Evolutionary conservation across 2,329 filamentous ascomycete species (phyloP).

Genomic region (Blastomyces percursus): DNA sequence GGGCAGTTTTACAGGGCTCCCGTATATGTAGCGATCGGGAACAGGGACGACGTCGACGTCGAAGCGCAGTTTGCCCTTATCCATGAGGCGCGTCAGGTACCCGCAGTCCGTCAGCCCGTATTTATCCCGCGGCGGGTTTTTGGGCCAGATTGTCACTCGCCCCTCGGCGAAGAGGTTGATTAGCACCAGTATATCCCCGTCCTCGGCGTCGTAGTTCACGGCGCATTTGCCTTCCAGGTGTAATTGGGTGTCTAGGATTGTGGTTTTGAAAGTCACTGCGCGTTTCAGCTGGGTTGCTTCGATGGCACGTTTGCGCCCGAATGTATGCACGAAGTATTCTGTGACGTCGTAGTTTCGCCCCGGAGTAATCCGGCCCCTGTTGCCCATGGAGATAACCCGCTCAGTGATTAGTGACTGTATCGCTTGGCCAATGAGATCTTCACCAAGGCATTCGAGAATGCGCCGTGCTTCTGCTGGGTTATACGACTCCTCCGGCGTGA

Average conservation of each 20-base stretch:
- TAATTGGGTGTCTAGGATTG: conserved; percentile 32
- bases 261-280: conserved; percentile 34
- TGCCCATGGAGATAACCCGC: conserved; percentile 30
- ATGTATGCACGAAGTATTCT: conserved; percentile 29
- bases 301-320: conserved; percentile 33
- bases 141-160: conserved; percentile 27
- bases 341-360: conserved; percentile 37
- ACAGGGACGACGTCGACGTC: conserved; percentile 30
- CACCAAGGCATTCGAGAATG: conserved; percentile 24
- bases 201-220: conserved; percentile 29
- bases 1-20: conserved; percentile 26
- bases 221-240: conserved; percentile 21
- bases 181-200: conserved; percentile 35
- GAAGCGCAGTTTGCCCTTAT: conserved; percentile 36
- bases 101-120: conserved; percentile 38
- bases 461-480: conserved; percentile 27
- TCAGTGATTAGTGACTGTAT: conserved; percentile 32
- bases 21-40: conserved; percentile 27
- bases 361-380: conserved; percentile 30
- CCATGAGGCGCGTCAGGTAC: conserved; percentile 38
- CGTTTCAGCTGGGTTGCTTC: conserved; percentile 31
- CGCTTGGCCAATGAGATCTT: conserved; percentile 28
- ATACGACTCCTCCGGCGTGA: conserved; percentile 35
- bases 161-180: conserved; percentile 33
- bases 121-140: conserved; percentile 33